These are phyloP conservation scores for Talaromyces sp. DNA, from an alignment of 2,329 filamentous ascomycete genomes.

Conservation along the genomic window DNA sequence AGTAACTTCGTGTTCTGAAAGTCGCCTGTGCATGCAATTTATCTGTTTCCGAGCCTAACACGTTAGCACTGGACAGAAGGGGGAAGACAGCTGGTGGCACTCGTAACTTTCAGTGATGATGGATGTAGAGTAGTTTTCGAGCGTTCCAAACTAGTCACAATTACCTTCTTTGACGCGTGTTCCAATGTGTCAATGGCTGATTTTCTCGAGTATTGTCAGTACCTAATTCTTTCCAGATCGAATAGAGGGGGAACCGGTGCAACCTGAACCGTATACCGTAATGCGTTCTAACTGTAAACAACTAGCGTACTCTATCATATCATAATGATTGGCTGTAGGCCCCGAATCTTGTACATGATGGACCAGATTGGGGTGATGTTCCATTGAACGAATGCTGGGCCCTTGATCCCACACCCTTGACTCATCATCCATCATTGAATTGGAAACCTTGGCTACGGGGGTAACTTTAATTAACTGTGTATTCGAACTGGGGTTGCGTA, in stretches of 20 bases:
- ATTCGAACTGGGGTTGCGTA: too few species aligned
- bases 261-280: neutral
- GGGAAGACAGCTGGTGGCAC: too few species aligned
- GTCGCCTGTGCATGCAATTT: too few species aligned
- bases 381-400: neutral
- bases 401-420: neutral
- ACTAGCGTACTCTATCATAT: neutral
- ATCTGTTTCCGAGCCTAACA: too few species aligned
- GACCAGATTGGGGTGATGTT: neutral
- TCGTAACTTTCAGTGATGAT: too few species aligned
- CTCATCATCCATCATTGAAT: neutral
- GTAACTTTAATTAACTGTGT: neutral
- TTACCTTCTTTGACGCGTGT: neutral
- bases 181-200: too few species aligned
- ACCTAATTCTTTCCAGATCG: neutral
- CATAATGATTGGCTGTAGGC: neutral
- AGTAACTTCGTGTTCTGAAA: conserved; percentile 34
- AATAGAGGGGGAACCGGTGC: neutral
- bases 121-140: neutral
- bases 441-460: neutral
- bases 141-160: neutral
- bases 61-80: too few species aligned
- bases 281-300: neutral
- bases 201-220: neutral
- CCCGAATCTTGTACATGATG: neutral